A percentile compares a stretch with the other conserved stretches of the same genome.
Conservation (phyloP, 768 basidiomycete species). For the Suillus paluster region DNA sequence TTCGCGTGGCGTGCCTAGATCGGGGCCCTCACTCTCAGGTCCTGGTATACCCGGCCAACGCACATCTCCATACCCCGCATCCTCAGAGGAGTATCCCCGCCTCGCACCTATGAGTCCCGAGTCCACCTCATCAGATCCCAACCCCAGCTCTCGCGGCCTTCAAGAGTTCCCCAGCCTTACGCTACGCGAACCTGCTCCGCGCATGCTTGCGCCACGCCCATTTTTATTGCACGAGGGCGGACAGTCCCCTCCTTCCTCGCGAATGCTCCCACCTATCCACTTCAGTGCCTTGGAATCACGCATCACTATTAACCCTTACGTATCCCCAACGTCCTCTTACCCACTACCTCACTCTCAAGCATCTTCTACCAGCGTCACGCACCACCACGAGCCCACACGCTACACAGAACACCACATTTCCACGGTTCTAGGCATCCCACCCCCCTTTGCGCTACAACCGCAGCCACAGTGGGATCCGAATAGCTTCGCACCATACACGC, state of each 20-base stretch:
- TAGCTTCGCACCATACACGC: conserved; percentile 41
- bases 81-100: conserved; percentile 22
- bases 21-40: conserved; percentile 47
- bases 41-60: conserved; percentile 56
- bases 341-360: conserved; percentile 38
- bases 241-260: conserved; percentile 29
- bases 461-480: conserved; percentile 65
- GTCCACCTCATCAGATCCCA: conserved; percentile 6
- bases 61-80: conserved; percentile 18
- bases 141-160: conserved; percentile 10
- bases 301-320: conserved; percentile 19
- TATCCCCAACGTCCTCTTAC: conserved; percentile 26
- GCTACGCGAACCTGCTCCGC: conserved; percentile 20
- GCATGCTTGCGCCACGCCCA: conserved; percentile 14
- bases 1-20: conserved; percentile 15
- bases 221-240: conserved; percentile 17
- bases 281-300: conserved; percentile 20
- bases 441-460: conserved; percentile 72
- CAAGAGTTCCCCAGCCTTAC: conserved; percentile 13
- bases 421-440: conserved; percentile 35
- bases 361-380: conserved; percentile 19
- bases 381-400: conserved; percentile 26
- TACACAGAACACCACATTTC: conserved; percentile 19
- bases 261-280: conserved; percentile 33
- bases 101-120: conserved; percentile 17